Conservation (phyloP, 2,329 filamentous ascomycete genomes). For the Atkinsonella hypoxylon region DNA sequence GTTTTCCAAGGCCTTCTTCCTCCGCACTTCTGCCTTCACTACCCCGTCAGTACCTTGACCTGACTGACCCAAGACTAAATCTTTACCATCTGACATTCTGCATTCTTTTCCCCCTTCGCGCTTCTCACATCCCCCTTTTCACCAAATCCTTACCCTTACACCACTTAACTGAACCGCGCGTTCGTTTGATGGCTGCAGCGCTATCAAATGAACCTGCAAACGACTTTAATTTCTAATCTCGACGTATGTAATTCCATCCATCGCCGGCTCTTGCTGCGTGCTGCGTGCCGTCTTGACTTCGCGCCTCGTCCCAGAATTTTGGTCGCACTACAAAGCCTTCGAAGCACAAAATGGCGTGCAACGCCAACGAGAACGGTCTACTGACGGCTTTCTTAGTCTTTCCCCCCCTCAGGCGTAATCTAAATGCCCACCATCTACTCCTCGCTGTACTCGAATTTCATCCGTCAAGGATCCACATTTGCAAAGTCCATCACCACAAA, state of each 20-base stretch:
- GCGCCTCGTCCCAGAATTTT: background rate
- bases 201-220: slow-evolving; percentile 99
- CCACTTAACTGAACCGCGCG: slow-evolving; percentile 46
- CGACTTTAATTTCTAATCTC: slow-evolving; percentile 44
- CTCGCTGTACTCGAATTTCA: slow-evolving; percentile 64
- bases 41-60: background rate
- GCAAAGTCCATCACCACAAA: slow-evolving; percentile 93
- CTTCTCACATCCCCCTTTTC: slow-evolving; percentile 4
- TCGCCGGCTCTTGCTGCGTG: background rate
- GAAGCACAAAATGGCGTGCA: background rate
- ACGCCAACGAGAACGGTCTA: background rate
- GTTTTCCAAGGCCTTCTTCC: background rate
- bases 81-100: background rate
- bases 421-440: slow-evolving; percentile 81
- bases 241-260: slow-evolving; percentile 42
- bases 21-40: slow-evolving; percentile 1
- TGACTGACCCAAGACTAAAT: slow-evolving; percentile 4
- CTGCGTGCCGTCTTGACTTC: background rate
- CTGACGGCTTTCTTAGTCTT: slow-evolving; percentile 25
- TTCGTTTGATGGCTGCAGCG: slow-evolving; percentile 74
- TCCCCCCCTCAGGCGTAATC: slow-evolving; percentile 51
- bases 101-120: background rate
- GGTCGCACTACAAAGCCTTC: background rate
- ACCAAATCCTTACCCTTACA: slow-evolving; percentile 9
- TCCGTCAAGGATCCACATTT: slow-evolving; percentile 78